Evolutionary conservation across 2,329 filamentous ascomycete genomes (phyloP), one percentile per base, ranked within the genome.

Genomic region (Pestalotiopsis sp.): DNA sequence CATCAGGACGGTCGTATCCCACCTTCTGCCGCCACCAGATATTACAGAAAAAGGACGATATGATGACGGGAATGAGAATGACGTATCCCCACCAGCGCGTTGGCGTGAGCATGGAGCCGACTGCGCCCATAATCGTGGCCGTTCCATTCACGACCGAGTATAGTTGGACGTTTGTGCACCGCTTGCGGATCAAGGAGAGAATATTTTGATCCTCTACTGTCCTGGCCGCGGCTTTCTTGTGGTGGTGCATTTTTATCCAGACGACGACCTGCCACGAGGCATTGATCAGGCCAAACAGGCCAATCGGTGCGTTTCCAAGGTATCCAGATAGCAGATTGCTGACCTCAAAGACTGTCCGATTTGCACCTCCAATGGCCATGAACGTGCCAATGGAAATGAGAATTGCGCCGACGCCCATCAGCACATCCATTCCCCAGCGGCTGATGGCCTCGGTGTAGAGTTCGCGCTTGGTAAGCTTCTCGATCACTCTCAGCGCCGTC

Each of bases 291-390:
- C 85, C 86, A 61, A 84, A 88, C 0, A 83, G 27, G 0, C 85
- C 85, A 2, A 85, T 81, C 1, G 84, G 81, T 0, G 81, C 78
- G 68, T 89, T 88, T 2, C 87, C 87, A 20, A 89, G 78, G 69
- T 87, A 88, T 1, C 87, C 87, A 0, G 86, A 87, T 0, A 88
- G 74, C 1, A 88, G 74, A 67, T 89, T 89, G 72, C 83, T 87
- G 0, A 83, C 82, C 0, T 76, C 3, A 67, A 76, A 88, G 0
- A 87, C 79, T 0, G 45, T 69, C 0, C 38, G 75, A 63, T 87
- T 79, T 0, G 79, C 82, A 1, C 87, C 86, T 1, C 78, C 84
- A 17, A 88, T 87, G 11, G 87, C 87, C 81, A 88, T 81, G 68
- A 83, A 80, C 0, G 87, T 87, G 9, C 87, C 87, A 0, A 81